A percentile compares a stretch with the other conserved stretches of the same genome.
These are phyloP conservation scores for Omphalotus guepiniiformis DNA, from an alignment of 768 basidiomycete genomes.

Conservation along the genomic window DNA sequence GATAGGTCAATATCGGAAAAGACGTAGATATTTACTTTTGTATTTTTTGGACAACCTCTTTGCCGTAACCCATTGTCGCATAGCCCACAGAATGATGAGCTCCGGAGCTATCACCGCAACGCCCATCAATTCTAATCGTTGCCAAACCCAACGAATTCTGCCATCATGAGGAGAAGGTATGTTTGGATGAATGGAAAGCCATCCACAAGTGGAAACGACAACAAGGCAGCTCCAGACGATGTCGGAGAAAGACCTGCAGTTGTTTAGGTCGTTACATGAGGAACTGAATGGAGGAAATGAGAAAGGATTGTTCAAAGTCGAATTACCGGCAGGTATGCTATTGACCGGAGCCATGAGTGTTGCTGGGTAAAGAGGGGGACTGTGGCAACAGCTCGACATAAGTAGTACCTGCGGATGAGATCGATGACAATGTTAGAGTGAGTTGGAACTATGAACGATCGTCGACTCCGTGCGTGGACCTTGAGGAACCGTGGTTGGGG, in stretches of 20 bases:
- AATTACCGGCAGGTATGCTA: no score
- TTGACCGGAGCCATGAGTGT: no score
- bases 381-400: no score
- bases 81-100: slow-evolving; percentile 12
- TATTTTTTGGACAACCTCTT: not conserved
- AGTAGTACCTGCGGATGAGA: no score
- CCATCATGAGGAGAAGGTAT: slow-evolving; percentile 3
- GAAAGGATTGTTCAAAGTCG: no score
- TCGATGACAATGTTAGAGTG: no score
- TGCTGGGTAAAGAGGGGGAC: no score
- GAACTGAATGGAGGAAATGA: no score
- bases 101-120: slow-evolving; percentile 8
- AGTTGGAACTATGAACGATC: no score
- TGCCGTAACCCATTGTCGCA: slow-evolving; percentile 9
- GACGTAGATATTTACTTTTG: not conserved
- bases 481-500: no score
- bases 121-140: not conserved
- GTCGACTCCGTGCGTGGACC: no score
- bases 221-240: slow-evolving; percentile 9
- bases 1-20: not conserved
- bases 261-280: no score
- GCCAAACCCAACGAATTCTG: not conserved
- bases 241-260: not conserved
- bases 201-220: slow-evolving; percentile 1
- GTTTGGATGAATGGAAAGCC: slow-evolving; percentile 12